These are phyloP conservation scores for Candida ascalaphidarum DNA, from an alignment of 805 yeast genomes.

Conservation along the genomic window DNA sequence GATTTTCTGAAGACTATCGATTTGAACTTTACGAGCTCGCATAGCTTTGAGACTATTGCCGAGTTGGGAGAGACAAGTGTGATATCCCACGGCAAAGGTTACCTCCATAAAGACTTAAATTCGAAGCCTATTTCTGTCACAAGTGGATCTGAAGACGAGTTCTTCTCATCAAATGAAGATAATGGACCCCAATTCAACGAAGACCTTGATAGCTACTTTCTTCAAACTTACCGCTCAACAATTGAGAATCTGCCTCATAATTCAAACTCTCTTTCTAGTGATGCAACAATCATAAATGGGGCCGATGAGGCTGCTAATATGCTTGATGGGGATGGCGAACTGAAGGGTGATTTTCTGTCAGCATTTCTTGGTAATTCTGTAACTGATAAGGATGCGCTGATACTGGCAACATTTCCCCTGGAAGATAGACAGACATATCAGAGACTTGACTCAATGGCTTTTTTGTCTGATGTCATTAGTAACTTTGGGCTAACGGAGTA, in stretches of 20 bases:
- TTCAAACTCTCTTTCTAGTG: conserved; percentile 10
- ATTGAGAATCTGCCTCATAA: too few relatives aligned
- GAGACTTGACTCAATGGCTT: conserved; percentile 22
- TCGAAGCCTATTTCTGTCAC: too few relatives aligned
- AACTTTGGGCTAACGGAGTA: too few relatives aligned
- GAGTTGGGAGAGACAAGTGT: not conserved
- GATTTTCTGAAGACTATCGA: conserved; percentile 16
- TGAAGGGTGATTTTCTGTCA: too few relatives aligned
- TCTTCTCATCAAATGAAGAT: conserved; percentile 25
- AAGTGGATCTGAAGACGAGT: conserved; percentile 26
- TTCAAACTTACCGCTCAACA: not conserved
- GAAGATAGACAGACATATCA: too few relatives aligned
- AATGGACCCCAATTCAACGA: too few relatives aligned
- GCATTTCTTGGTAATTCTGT: too few relatives aligned
- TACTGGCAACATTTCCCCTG: too few relatives aligned
- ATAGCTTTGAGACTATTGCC: not conserved
- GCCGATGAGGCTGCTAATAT: too few relatives aligned
- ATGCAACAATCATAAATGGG: conserved; percentile 13
- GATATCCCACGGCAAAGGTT: not conserved
- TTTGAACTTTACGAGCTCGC: conserved; percentile 8
- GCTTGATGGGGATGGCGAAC: too few relatives aligned
- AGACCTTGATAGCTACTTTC: conserved; percentile 5
- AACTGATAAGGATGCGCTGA: too few relatives aligned
- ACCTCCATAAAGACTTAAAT: not conserved
- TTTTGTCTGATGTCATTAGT: conserved; percentile 21